Conservation (phyloP, 371 early-diverging fungal genomes). For the Mucor circinelloides region DNA sequence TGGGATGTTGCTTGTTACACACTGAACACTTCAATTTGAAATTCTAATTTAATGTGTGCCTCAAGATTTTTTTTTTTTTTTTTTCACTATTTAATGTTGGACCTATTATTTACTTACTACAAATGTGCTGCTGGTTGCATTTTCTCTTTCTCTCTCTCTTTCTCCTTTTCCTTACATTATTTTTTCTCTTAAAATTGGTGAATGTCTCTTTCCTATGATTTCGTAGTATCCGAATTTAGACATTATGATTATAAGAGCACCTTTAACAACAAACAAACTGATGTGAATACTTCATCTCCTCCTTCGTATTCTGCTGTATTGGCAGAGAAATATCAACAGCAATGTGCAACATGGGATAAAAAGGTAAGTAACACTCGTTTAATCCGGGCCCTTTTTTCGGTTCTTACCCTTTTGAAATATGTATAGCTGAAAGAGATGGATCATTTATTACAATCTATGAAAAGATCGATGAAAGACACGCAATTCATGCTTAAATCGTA, state of each 20-base stretch:
- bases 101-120: background rate
- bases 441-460: background rate
- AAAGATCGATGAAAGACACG: conserved; percentile 3
- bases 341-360: conserved; percentile 2
- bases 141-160: background rate
- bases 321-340: conserved; percentile 20
- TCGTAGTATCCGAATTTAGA: conserved; percentile 2
- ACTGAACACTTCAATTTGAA: background rate
- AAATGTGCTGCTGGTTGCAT: background rate
- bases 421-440: conserved; percentile 7
- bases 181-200: background rate
- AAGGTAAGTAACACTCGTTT: background rate
- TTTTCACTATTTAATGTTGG: background rate
- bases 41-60: background rate
- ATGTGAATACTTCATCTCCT: background rate
- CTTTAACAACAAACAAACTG: background rate
- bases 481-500: background rate
- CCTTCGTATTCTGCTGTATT: conserved; percentile 25
- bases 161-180: background rate
- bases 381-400: background rate
- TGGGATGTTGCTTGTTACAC: conserved; percentile 1
- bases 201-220: conserved; percentile 5
- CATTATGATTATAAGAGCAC: conserved; percentile 1
- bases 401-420: background rate
- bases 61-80: background rate